These are phyloP conservation scores for Trichosporon coremiiforme DNA, from an alignment of 1,284 basidiomycete species.

Conservation along the genomic window DNA sequence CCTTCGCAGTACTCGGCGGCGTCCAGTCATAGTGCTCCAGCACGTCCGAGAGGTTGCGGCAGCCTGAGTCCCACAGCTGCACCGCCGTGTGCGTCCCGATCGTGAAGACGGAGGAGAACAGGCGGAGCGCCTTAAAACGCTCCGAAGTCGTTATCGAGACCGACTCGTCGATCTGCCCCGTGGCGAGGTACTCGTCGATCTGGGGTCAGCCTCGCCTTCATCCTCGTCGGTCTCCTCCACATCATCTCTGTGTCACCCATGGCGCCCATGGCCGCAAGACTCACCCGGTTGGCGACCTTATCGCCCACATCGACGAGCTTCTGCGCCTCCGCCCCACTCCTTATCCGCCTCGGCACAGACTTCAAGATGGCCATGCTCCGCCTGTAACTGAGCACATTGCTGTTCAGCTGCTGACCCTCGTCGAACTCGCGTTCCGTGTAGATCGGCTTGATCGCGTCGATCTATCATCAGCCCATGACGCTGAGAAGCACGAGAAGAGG, in stretches of 20 bases:
- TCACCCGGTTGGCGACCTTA: constrained; percentile 51
- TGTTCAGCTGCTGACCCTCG: constrained; percentile 52
- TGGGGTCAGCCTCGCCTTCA: constrained; percentile 23
- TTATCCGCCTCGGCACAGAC: constrained; percentile 48
- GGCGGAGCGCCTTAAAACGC: constrained; percentile 42
- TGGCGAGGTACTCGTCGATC: constrained; percentile 55
- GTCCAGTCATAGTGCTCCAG: constrained; percentile 39
- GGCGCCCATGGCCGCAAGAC: too few species aligned
- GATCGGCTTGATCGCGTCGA: constrained; percentile 56
- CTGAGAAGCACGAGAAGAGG: too few species aligned
- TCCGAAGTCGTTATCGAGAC: constrained; percentile 41
- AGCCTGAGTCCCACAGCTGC: constrained; percentile 50
- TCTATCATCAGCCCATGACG: constrained; percentile 32
- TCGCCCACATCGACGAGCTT: constrained; percentile 51
- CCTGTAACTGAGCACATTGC: constrained; percentile 54
- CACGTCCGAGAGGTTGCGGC: constrained; percentile 50
- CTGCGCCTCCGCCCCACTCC: constrained; percentile 50
- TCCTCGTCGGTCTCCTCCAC: too few species aligned
- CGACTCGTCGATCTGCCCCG: constrained; percentile 46
- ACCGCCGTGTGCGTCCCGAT: constrained; percentile 50
- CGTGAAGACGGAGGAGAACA: constrained; percentile 52
- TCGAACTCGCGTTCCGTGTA: constrained; percentile 52
- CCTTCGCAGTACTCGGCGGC: constrained; percentile 34
- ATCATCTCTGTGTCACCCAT: too few species aligned
- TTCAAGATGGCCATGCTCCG: constrained; percentile 49